phyloP scores from a whole-genome alignment of 768 basidiomycete genomes.

The Sutorius australiensis region DNA sequence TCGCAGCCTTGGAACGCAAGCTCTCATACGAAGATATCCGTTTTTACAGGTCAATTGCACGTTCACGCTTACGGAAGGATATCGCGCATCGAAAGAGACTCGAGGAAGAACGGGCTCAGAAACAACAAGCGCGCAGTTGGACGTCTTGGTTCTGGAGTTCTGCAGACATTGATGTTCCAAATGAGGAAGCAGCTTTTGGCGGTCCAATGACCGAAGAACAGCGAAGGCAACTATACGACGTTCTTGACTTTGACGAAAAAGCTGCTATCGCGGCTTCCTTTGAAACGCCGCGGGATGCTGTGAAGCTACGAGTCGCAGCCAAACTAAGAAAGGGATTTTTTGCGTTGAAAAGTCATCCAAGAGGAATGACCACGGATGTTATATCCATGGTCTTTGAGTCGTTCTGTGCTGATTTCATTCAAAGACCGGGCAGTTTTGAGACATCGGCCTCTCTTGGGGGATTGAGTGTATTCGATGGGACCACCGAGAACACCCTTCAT shows the following conservation, averaged over 20 bases:
- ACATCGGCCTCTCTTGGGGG: conserved; percentile 79
- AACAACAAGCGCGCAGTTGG: conserved; percentile 56
- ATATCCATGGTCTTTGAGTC: conserved; percentile 84
- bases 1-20: conserved; percentile 73
- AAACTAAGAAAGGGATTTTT: conserved; percentile 88
- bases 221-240: conserved; percentile 82
- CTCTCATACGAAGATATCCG: conserved; percentile 92
- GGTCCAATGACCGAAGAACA: conserved; percentile 85
- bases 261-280: conserved; percentile 65
- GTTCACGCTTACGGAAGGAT: conserved; percentile 85
- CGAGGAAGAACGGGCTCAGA: conserved; percentile 64
- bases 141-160: conserved; percentile 83
- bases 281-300: conserved; percentile 71
- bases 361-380: conserved; percentile 60
- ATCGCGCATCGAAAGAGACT: conserved; percentile 59
- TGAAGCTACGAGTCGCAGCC: conserved; percentile 71
- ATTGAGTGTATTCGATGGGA: conserved; percentile 90
- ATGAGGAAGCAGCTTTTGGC: conserved; percentile 56
- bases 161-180: conserved; percentile 32
- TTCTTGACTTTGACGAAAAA: conserved; percentile 91
- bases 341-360: conserved; percentile 72
- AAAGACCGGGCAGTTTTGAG: conserved; percentile 86
- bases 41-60: conserved; percentile 94
- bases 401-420: conserved; percentile 79
- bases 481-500: conserved; percentile 72